Evolutionary conservation across 805 yeast genomes (phyloP), one percentile per base, ranked within the genome.

Genomic region (Danielia reshetovae): DNA sequence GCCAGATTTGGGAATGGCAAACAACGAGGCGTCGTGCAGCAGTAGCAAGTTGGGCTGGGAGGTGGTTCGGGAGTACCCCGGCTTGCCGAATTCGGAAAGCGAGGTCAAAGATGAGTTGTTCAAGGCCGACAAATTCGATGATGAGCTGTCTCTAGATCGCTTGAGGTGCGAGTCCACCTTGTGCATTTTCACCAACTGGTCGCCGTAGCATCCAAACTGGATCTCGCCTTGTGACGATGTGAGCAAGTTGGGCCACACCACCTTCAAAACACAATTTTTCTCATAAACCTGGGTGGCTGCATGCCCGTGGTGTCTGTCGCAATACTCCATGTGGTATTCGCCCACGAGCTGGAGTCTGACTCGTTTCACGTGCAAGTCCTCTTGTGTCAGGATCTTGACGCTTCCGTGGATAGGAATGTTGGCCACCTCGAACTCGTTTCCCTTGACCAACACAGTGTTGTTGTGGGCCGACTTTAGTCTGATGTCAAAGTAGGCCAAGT

Each of bases 161-260:
- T 36, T 35, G 15, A 40, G 33, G 18, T 25, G 18, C n/a, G 23
- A 27, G 15, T 55, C 53, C 18, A 52, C 38, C 26, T 55, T 48
- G 29, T 38, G 34, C 32, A 36, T 42, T 18, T 40, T 53, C 10
- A 55, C 41, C 14, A 58, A 49, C 27, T 37, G 39, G 35, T 68
- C 69, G 11, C 74, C 73, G 42, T 69, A 70, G 34, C 62, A 55
- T 3, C 77, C 75, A 32, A 51, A 58, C 6, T 45, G 37, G 4
- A 72, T 51, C 3, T 30, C 40, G 2, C 78, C 79, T 4, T 60
- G 53, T 1, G 62, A 49, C 27, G 51, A 44, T 10, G 64, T 60
- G 27, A 75, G 53, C 23, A 75, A 52, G 41, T 75, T 75, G 31
- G 59, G 55, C 80, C 80, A 75, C 12, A 62, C 67, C 17, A 65